Evolutionary conservation across 23 red algal species (phyloP).

Genomic region (Cyanidiococcus yangmingshanensis): DNA sequence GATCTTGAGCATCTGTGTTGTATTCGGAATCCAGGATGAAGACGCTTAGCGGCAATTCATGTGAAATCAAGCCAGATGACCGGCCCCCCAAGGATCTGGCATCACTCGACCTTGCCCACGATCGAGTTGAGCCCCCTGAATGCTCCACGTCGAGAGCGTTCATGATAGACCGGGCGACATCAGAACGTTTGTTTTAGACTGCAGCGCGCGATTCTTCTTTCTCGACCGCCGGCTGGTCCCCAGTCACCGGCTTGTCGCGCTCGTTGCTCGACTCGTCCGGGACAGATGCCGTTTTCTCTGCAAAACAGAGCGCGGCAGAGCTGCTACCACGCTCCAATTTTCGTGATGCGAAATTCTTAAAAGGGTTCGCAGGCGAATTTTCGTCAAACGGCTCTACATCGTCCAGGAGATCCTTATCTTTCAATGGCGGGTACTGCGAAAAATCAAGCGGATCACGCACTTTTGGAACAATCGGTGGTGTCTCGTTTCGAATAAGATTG

Average conservation of each 20-base stretch:
- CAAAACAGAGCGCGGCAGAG: background rate
- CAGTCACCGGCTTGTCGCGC: background rate
- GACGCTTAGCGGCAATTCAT: too few relatives aligned
- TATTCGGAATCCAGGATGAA: too few relatives aligned
- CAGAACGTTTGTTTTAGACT: background rate
- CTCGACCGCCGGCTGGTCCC: background rate
- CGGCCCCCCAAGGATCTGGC: too few relatives aligned
- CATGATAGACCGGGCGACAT: too few relatives aligned
- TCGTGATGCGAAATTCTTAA: background rate
- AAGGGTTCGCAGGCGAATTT: slow-evolving; percentile 18
- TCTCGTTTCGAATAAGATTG: slow-evolving; percentile 64
- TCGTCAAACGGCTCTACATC: slow-evolving; percentile 15
- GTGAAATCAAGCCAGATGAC: too few relatives aligned
- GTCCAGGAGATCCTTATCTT: slow-evolving; percentile 31
- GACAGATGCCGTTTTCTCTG: background rate
- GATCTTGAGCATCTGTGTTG: too few relatives aligned
- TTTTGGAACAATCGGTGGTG: slow-evolving; percentile 56
- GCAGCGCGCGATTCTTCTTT: background rate
- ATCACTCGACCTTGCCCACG: too few relatives aligned
- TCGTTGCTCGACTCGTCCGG: background rate
- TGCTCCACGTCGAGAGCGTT: too few relatives aligned
- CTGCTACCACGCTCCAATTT: slow-evolving; percentile 1
- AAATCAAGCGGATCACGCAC: slow-evolving; percentile 52
- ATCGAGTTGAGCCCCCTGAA: too few relatives aligned
- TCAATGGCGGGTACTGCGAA: slow-evolving; percentile 45